These are phyloP conservation scores for Boechera divaricarpa DNA, from an alignment of 345 rosid species.

Conservation along the genomic window DNA sequence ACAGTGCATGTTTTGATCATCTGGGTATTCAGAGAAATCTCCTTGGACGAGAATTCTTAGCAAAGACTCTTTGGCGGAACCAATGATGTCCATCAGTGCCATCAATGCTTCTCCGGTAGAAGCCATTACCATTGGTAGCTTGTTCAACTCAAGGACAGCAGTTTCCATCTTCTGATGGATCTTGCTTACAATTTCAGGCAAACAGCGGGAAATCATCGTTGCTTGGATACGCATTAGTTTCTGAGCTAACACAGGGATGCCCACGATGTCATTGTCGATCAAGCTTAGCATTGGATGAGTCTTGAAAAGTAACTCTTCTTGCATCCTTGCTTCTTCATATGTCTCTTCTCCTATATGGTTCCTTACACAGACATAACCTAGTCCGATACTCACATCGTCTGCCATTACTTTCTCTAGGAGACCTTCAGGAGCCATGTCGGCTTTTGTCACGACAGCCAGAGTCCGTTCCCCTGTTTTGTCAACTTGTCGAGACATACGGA, in stretches of 20 bases:
- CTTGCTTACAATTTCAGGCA: slow-evolving; percentile 44
- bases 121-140: slow-evolving; percentile 41
- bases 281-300: slow-evolving; percentile 34
- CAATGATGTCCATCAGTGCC: slow-evolving; percentile 50
- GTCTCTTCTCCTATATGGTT: slow-evolving; percentile 48
- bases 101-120: slow-evolving; percentile 47
- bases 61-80: slow-evolving; percentile 53
- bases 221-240: slow-evolving; percentile 46
- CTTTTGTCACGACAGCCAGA: slow-evolving; percentile 56
- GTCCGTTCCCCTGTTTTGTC: slow-evolving; percentile 56
- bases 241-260: slow-evolving; percentile 49
- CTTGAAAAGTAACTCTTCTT: slow-evolving; percentile 39
- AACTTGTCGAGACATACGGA: slow-evolving; percentile 57
- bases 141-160: slow-evolving; percentile 50
- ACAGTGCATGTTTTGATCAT: slow-evolving; percentile 28
- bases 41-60: slow-evolving; percentile 47
- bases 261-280: slow-evolving; percentile 46
- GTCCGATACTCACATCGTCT: slow-evolving; percentile 59
- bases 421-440: slow-evolving; percentile 62
- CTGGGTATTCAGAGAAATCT: slow-evolving; percentile 52
- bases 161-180: slow-evolving; percentile 48
- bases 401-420: slow-evolving; percentile 56
- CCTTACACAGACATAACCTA: slow-evolving; percentile 63
- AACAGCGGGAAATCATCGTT: slow-evolving; percentile 36
- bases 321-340: slow-evolving; percentile 39